Evolutionary conservation across 2,329 filamentous ascomycete species (phyloP).

Genomic region (Colletotrichum brevisporum): DNA sequence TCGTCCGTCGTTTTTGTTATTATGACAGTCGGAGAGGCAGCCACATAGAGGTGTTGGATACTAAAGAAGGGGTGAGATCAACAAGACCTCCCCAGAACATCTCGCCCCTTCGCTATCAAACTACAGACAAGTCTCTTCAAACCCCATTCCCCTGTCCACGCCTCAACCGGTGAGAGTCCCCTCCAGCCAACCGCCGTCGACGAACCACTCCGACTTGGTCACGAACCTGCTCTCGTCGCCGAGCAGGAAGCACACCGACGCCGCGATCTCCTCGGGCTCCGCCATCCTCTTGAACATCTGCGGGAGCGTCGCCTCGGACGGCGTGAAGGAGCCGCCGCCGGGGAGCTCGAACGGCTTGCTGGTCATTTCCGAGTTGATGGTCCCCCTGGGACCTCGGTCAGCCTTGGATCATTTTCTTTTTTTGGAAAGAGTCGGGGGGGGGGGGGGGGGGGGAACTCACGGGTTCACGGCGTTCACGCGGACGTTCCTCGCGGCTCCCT

Average conservation of each 20-base stretch:
- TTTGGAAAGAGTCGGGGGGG: not conserved
- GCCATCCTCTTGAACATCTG: conserved; percentile 48
- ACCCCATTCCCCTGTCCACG: not conserved
- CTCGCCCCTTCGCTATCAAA: too few species aligned
- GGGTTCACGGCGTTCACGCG: conserved; percentile 43
- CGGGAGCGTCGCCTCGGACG: conserved; percentile 38
- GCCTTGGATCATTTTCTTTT: not conserved
- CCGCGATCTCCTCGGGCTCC: conserved; percentile 48
- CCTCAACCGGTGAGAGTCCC: conserved; percentile 51
- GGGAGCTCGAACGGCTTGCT: conserved; percentile 46
- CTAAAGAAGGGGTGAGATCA: too few species aligned
- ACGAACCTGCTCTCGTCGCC: conserved; percentile 51
- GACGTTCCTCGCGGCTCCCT: conserved; percentile 49
- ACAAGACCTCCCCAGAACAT: too few species aligned
- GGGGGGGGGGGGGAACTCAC: conserved; percentile 7
- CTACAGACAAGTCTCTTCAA: not conserved
- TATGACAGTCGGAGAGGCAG: too few species aligned
- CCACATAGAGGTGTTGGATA: too few species aligned
- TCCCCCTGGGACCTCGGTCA: conserved; percentile 41
- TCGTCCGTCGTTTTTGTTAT: too few species aligned
- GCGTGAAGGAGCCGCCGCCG: conserved; percentile 25
- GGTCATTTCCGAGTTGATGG: conserved; percentile 48
- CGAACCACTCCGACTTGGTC: conserved; percentile 42
- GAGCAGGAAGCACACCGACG: conserved; percentile 48
- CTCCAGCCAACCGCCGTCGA: conserved; percentile 56